These are phyloP conservation scores for Sordaria brevicollis DNA, from an alignment of 495 filamentous ascomycete genomes.

Conservation along the genomic window DNA sequence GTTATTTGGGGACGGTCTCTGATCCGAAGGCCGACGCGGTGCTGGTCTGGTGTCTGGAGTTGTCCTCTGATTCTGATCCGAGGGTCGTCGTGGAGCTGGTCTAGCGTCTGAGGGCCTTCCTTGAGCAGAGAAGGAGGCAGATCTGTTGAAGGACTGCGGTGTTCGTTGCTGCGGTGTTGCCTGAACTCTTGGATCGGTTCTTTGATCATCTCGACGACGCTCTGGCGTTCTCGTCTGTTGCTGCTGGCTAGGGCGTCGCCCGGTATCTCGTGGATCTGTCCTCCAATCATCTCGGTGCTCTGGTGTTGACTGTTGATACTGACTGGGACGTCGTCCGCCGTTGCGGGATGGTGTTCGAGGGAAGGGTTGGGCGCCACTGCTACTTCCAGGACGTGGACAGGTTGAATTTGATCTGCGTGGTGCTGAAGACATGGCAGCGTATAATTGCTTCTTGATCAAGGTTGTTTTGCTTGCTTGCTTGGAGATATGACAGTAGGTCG, in stretches of 20 bases:
- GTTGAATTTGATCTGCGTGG: constrained; percentile 12
- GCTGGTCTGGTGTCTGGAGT: no score
- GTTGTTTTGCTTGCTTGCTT: neutral
- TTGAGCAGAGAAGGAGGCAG: neutral
- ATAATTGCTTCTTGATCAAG: neutral
- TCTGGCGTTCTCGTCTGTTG: neutral
- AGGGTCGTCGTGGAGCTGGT: neutral
- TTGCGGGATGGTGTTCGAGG: constrained; percentile 4
- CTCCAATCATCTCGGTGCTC: neutral
- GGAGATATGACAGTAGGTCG: neutral
- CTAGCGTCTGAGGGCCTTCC: neutral
- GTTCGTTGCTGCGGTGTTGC: neutral
- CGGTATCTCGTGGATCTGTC: neutral
- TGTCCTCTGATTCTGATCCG: no score
- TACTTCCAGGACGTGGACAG: constrained; percentile 13
- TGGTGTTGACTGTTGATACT: neutral
- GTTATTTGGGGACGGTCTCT: neutral
- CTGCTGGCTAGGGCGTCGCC: neutral
- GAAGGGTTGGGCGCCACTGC: neutral
- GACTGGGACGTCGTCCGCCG: neutral
- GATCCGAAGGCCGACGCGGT: neutral
- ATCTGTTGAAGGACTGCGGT: neutral
- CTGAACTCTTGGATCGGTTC: neutral
- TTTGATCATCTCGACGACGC: neutral
- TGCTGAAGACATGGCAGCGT: constrained; percentile 7